Base-by-base conservation (phyloP, 495 filamentous ascomycete genomes). In the Wilcoxina mikolae region DNA sequence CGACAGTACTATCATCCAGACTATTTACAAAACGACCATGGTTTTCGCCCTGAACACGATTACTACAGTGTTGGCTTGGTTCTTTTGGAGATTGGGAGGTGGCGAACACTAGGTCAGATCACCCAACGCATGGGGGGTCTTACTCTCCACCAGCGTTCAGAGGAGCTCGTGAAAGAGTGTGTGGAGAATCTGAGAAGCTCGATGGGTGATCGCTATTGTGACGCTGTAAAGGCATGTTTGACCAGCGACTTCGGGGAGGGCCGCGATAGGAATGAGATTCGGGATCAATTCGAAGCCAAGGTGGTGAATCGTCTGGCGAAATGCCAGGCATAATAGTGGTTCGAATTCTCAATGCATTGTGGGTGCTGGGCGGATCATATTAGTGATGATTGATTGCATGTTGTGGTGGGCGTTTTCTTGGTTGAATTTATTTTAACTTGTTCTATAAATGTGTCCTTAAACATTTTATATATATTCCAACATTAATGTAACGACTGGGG, bases 31-130 rank as follows among this genome's bases (percentile, higher is more conserved):
- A 29, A 48, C 11, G 20, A 20, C 3, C 43, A 25, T 27, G 29
- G 54, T 20, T 23, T 56, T 11, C 25, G 27, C 15, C 31, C 28
- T 11, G 41, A 18, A 25, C 44, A 58, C 23, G 58, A 60, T 39
- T 58, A 53, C 56, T 60, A 60, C 44, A 51, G 39, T 17, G 45
- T 60, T 10, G 58, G 58, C 23, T 7, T 60, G 2, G 55, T 60
- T 18, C 42, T 60, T 5, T 48, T 60, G 3, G 58, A 60, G 43
- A 58, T 60, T 10, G 58, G 58, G 12, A 9, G 43, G 4, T 60
- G 58, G 58, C 31, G 31, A 5, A 35, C 31, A 15, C 31, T 35
- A 15, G 31, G 15, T 15, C 31, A 15, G 7, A 5, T 35, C 31
- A 35, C 15, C 31, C 7, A 35, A 7, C 15, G 7, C 31, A 35